A percentile compares a stretch with the other conserved stretches of the same genome.
Conservation (phyloP, 148 eudicot genomes). For the Simmondsia chinensis region DNA sequence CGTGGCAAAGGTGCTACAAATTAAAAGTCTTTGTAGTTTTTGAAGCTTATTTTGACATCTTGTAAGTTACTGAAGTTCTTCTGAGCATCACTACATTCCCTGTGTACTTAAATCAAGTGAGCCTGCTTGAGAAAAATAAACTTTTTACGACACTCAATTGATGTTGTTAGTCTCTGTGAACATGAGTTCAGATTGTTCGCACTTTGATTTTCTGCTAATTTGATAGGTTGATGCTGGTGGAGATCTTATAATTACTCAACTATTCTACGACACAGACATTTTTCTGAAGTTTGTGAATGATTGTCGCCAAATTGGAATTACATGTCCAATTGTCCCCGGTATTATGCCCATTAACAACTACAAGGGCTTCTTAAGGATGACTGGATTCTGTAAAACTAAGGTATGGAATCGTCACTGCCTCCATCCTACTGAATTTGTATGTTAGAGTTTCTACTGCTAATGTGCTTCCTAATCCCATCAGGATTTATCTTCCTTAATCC, state of each 20-base stretch:
- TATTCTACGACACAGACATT: conserved; percentile 83
- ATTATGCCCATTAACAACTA: conserved; percentile 98
- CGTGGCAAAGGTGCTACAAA: too few species aligned
- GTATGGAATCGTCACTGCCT: conserved; percentile 19
- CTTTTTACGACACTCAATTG: neutral
- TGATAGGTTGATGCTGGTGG: conserved; percentile 97
- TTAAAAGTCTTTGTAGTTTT: too few species aligned
- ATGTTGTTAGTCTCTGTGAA: neutral
- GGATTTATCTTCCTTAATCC: neutral
- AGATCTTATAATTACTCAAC: conserved; percentile 88
- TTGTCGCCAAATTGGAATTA: conserved; percentile 89
- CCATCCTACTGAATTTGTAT: neutral
- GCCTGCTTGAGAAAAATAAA: too few species aligned
- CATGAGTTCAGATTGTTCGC: neutral
- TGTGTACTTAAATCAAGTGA: too few species aligned
- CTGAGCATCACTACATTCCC: too few species aligned
- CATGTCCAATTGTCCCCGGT: conserved; percentile 93
- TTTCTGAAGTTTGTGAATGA: conserved; percentile 88
- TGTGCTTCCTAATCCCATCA: neutral
- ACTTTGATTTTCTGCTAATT: conserved; percentile 8
- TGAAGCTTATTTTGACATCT: too few species aligned
- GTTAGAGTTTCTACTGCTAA: neutral
- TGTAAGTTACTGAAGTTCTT: too few species aligned
- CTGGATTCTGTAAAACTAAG: conserved; percentile 98
- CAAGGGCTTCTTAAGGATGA: conserved; percentile 86